Evolutionary conservation across 2,329 filamentous ascomycete species (phyloP).

Genomic region (Beauveria sp.): DNA sequence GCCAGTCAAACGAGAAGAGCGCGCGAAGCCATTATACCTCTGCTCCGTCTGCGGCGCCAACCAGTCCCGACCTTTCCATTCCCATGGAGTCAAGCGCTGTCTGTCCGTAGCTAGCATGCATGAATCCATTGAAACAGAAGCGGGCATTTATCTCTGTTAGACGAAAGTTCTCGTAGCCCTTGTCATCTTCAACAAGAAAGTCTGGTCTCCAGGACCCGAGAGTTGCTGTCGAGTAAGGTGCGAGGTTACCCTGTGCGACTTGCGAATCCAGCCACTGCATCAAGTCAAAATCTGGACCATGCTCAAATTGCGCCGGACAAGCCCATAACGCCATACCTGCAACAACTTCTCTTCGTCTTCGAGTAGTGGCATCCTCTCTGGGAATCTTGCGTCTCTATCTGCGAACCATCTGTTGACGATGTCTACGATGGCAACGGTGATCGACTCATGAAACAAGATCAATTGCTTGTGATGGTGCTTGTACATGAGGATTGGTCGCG

Average conservation of each 20-base stretch:
- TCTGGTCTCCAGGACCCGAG: slow-evolving; percentile 31
- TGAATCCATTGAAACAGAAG: slow-evolving; percentile 31
- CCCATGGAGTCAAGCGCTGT: slow-evolving; percentile 18
- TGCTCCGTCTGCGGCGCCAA: slow-evolving; percentile 19
- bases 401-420: not conserved
- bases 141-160: slow-evolving; percentile 35
- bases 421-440: not conserved
- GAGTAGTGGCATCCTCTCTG: not conserved
- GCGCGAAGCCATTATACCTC: slow-evolving; percentile 14
- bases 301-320: not conserved
- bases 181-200: slow-evolving; percentile 27
- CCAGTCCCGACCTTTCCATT: slow-evolving; percentile 12
- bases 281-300: not conserved
- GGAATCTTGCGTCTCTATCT: not conserved
- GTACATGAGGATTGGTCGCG: not conserved
- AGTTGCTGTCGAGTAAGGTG: not conserved
- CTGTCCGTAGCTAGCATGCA: slow-evolving; percentile 24
- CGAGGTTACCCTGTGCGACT: not conserved
- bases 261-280: slow-evolving; percentile 14
- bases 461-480: not conserved
- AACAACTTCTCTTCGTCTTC: not conserved
- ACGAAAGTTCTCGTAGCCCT: slow-evolving; percentile 19
- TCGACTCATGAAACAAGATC: not conserved
- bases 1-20: not conserved
- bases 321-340: not conserved